Evolutionary conservation across 495 filamentous ascomycete genomes (phyloP).

Genomic region (Immersiella caudata): DNA sequence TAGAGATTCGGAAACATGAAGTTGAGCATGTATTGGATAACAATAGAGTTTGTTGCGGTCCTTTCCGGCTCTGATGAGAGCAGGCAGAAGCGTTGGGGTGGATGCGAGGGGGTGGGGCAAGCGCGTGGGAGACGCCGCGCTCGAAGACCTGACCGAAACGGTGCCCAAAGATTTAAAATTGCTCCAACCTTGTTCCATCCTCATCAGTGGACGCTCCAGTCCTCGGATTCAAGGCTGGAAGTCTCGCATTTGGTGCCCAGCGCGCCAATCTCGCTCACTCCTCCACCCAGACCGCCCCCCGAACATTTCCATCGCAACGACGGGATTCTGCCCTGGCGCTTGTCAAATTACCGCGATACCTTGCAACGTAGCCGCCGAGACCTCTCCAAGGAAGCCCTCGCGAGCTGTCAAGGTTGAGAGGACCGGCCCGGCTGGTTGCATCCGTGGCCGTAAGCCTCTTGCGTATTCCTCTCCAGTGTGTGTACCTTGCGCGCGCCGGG

Average conservation of each 20-base stretch:
- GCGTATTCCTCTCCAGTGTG: no score
- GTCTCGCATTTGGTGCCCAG: conserved; percentile 6
- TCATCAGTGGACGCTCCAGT: not conserved
- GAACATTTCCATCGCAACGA: not conserved
- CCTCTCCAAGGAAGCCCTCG: not conserved
- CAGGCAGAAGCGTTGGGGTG: not conserved
- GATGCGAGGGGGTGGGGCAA: not conserved
- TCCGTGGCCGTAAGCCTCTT: not conserved
- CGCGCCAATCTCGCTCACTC: not conserved
- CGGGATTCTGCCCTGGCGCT: not conserved
- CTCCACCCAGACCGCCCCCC: not conserved
- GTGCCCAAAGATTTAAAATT: conserved; percentile 23
- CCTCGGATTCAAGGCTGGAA: conserved; percentile 2
- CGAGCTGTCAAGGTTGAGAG: not conserved
- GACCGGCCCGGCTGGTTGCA: not conserved
- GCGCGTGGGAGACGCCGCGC: conserved; percentile 1
- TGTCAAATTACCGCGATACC: not conserved
- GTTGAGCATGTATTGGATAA: no score
- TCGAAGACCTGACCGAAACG: conserved; percentile 14
- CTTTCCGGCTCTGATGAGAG: not conserved
- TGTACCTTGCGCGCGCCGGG: not conserved
- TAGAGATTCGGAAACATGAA: not conserved
- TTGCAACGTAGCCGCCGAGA: not conserved
- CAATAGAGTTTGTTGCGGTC: no score
- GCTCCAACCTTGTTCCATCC: conserved; percentile 2